Evolutionary conservation across 2,329 filamentous ascomycete species (phyloP), one percentile per base, ranked within the genome.

Genomic region (Colletotrichum truncatum): DNA sequence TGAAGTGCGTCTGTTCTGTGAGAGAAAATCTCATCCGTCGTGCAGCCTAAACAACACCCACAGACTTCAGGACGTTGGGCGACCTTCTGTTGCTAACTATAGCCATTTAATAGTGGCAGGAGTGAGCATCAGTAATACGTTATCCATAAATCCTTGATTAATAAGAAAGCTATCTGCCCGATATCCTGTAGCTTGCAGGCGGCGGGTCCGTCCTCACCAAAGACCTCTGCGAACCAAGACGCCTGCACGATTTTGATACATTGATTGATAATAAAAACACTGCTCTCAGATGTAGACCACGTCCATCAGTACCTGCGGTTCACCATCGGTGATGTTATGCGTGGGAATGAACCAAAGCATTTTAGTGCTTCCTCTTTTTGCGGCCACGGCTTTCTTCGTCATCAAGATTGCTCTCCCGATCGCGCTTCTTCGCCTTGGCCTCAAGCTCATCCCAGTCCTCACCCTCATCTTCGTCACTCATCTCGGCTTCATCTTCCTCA

Each of bases 371-470:
- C 89, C 83, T 89, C 87, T 89, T 93, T 89, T 86, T 91, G 83
- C 71, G 83, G 83, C 82, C 87, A 53, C 91, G 76, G 69, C 93
- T 92, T 70, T 97, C 93, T 81, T 93, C 93, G 67, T 95, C 93
- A 64, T 93, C 93, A 67, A 92, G 81, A 0, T 78, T 82, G 58
- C 77, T 78, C 75, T 89, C 91, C 49, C 91, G 86, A 78, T 95
- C 94, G 73, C 92, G 89, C 80, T 94, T 93, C 82, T 90, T 93
- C 3, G 91, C 94, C 84, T 97, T 97, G 78, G 91, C 90, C 82
- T 98, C 95, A 64, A 98, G 77, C 78, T 97, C 94, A 75, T 98
- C 94, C 95, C 95, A 98, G 74, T 97, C 93, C 76, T 98, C 92
- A 51, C 92, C 91, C 69, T 89, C 92, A 11, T 93, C 92, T 45